These are phyloP conservation scores for Globisporangium abappressorium DNA, from an alignment of 352 stramenopile genomes.

Conservation along the genomic window DNA sequence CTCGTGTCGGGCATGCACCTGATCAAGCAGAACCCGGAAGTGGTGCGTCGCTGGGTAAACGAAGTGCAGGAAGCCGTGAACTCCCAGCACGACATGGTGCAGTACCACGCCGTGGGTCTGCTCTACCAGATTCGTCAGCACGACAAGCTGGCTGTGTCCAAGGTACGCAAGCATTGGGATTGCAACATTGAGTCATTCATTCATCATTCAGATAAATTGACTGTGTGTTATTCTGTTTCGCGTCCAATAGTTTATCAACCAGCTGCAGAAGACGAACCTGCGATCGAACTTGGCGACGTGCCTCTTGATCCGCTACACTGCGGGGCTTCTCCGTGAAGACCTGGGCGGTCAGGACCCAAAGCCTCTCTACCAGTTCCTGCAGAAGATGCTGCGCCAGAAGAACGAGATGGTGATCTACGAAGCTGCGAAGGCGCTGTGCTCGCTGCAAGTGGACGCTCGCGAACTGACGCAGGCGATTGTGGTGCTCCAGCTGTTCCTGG, in stretches of 20 bases:
- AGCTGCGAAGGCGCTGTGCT: constrained; percentile 95
- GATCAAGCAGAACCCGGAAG: constrained; percentile 92
- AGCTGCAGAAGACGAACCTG: constrained; percentile 93
- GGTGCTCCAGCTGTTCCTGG: constrained; percentile 95
- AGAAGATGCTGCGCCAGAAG: constrained; percentile 96
- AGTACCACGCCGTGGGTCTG: constrained; percentile 98
- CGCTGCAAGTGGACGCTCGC: constrained; percentile 93
- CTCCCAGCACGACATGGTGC: constrained; percentile 97
- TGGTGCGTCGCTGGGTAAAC: constrained; percentile 95
- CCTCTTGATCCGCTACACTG: constrained; percentile 97
- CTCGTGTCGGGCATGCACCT: constrained; percentile 96
- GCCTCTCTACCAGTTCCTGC: constrained; percentile 89
- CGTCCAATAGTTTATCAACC: constrained; percentile 56
- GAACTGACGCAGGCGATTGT: constrained; percentile 97
- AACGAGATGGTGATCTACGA: constrained; percentile 99
- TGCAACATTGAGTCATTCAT: not conserved
- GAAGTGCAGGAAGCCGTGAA: constrained; percentile 97
- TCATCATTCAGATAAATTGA: not conserved
- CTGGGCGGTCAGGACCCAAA: constrained; percentile 75
- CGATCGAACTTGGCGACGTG: constrained; percentile 95
- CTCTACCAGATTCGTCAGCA: constrained; percentile 99
- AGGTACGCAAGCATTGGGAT: constrained; percentile 35
- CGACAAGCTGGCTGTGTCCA: constrained; percentile 98
- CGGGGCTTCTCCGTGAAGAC: constrained; percentile 87
- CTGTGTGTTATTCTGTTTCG: not conserved